Percentiles rank a stretch among this genome's conserved stretches.
Evolutionary conservation across 2,329 filamentous ascomycete genomes (phyloP).

Genomic region (Neoarthrinium moseri): DNA sequence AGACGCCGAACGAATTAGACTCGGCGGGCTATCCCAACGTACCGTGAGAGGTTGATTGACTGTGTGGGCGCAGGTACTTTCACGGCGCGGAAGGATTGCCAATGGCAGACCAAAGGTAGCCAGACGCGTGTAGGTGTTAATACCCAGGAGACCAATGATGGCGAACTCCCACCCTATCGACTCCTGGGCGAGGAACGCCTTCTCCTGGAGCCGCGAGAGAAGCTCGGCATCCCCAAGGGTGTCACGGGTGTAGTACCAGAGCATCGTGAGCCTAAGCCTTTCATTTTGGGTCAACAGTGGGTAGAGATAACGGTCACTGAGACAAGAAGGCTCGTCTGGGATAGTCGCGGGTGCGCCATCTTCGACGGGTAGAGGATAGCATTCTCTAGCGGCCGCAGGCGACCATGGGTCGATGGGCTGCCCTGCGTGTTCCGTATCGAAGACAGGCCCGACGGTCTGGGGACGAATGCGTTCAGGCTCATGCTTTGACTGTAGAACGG

Average conservation of each 20-base stretch:
- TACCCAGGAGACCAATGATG: conserved; percentile 8
- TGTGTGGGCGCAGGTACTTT: conserved; percentile 9
- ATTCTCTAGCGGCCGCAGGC: neutral
- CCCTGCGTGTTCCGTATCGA: conserved; percentile 1
- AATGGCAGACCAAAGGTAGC: conserved; percentile 7
- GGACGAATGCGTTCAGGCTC: no score
- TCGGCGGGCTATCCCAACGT: neutral
- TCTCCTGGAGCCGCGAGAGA: conserved; percentile 5
- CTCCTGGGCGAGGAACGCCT: conserved; percentile 4
- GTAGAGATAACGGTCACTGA: conserved; percentile 1
- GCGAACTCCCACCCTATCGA: conserved; percentile 11
- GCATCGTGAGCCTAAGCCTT: conserved; percentile 2
- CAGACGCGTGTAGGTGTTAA: conserved; percentile 7
- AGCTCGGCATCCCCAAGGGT: conserved; percentile 8
- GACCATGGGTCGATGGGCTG: neutral
- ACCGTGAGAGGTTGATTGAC: conserved; percentile 5
- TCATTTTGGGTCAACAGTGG: conserved; percentile 8
- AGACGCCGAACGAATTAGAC: neutral
- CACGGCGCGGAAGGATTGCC: conserved; percentile 7
- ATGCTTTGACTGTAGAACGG: no score
- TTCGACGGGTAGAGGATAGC: no score
- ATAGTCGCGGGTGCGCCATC: neutral
- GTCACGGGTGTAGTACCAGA: conserved; percentile 10
- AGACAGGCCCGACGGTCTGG: neutral
- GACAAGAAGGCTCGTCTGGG: neutral